Evolutionary conservation across 2,329 filamentous ascomycete species (phyloP).

Genomic region (Trichophyton schoenleinii): DNA sequence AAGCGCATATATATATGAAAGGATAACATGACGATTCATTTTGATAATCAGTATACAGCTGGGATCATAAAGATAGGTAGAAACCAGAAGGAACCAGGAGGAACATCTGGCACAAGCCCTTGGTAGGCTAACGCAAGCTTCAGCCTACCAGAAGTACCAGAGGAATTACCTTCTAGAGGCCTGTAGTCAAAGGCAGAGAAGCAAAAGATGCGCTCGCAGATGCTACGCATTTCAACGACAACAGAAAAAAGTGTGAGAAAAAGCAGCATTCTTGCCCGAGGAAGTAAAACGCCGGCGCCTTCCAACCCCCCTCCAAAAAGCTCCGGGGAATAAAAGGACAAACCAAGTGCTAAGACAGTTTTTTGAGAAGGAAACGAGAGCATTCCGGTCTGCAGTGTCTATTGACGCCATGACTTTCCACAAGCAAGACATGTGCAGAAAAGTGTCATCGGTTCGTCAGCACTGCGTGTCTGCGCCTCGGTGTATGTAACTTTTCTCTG

Average conservation of each 20-base stretch:
- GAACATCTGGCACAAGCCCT: background rate
- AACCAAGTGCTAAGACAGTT: slow-evolving; percentile 6
- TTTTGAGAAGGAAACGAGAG: slow-evolving; percentile 9
- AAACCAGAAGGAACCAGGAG: background rate
- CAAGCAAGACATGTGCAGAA: slow-evolving; percentile 39
- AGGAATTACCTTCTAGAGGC: background rate
- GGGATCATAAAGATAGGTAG: background rate
- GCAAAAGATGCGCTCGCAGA: background rate
- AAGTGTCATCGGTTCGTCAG: slow-evolving; percentile 66
- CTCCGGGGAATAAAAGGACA: slow-evolving; percentile 6
- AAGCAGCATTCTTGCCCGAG: slow-evolving; percentile 1
- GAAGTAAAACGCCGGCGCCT: slow-evolving; percentile 5
- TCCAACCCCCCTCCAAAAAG: background rate
- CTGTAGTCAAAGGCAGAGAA: background rate
- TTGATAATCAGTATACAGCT: background rate
- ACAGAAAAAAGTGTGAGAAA: background rate
- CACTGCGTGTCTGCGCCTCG: slow-evolving; percentile 88
- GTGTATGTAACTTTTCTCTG: slow-evolving; percentile 91
- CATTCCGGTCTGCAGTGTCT: background rate
- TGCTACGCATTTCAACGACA: background rate
- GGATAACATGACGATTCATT: background rate
- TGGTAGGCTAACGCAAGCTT: too few species aligned
- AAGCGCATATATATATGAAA: background rate
- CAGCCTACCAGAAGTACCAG: background rate
- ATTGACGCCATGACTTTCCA: slow-evolving; percentile 37